Evolutionary conservation across 768 basidiomycete species (phyloP), one percentile per base, ranked within the genome.

Genomic region (Russula vinacea): DNA sequence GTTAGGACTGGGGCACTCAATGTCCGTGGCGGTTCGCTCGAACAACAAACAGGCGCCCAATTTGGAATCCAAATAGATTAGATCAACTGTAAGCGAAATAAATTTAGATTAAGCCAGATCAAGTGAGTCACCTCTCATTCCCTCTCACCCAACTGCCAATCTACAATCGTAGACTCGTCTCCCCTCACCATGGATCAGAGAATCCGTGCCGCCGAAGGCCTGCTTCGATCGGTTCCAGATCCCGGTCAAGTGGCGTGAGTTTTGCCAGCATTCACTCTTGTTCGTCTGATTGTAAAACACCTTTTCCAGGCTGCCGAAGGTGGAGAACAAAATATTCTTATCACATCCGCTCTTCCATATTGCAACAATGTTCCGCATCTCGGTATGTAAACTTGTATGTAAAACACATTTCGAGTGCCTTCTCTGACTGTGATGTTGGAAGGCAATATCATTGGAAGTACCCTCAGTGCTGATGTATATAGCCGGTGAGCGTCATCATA

Each of bases 291-390:
- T 13, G 45, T 45, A 56, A 50, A 47, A 62, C 56, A 17, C 54
- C 55, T 50, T 58, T 26, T 62, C 42, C 58, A 89, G 87, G 55
- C 74, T 88, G 47, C 97, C 97, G 13, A 87, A 88, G 74, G 82
- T 51, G 96, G 95, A 52, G 88, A 94, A 75, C 80, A 80, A 60
- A 99, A 98, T 72, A 79, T 95, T 49, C 79, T 99, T 33, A 87
- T 99, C 69, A 98, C 97, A 13, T 97, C 94, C 67, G 95, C 97
- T 42, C 78, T 99, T 61, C 97, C 97, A 1, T 94, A 94, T 73
- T 94, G 93, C 75, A 98, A 98, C 75, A 98, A 98, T 71, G 95
- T 97, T 13, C 94, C 96, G 29, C 94, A 98, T 80, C 83, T 97
- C 50, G 94, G 95, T 86, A 73, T 70, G 82, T 76, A 22, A 52